These are phyloP conservation scores for Blumeria graminis DNA, from an alignment of 2,329 filamentous ascomycete species.

Conservation along the genomic window DNA sequence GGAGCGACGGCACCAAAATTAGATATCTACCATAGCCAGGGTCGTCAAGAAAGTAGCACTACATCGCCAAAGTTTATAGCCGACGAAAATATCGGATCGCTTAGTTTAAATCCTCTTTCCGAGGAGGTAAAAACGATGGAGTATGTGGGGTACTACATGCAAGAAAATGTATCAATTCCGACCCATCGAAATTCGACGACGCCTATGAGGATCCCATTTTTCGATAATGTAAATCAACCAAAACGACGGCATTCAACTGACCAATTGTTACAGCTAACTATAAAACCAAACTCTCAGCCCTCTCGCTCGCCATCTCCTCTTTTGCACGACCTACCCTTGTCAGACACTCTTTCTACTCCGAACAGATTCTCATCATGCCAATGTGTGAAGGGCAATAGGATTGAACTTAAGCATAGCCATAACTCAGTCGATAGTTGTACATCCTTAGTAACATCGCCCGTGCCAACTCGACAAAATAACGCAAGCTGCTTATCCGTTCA, in stretches of 20 bases:
- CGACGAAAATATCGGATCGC: slow-evolving; percentile 20
- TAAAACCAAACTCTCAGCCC: slow-evolving; percentile 13
- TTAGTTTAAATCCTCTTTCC: slow-evolving; percentile 5
- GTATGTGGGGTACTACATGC: slow-evolving; percentile 16
- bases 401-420: too few species aligned
- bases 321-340: slow-evolving; percentile 13
- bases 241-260: slow-evolving; percentile 14
- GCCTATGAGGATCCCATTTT: slow-evolving; percentile 12
- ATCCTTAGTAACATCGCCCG: too few species aligned
- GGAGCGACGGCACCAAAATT: slow-evolving; percentile 17
- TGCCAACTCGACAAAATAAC: too few species aligned
- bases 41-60: slow-evolving; percentile 21
- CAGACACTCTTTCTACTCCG: slow-evolving; percentile 3
- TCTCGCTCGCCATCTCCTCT: slow-evolving; percentile 16
- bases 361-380: slow-evolving; percentile 9
- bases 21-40: slow-evolving; percentile 10
- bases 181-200: slow-evolving; percentile 7
- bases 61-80: slow-evolving; percentile 30
- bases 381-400: too few species aligned
- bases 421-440: too few species aligned
- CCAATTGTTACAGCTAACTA: slow-evolving; percentile 14
- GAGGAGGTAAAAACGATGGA: slow-evolving; percentile 13
- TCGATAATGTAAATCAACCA: slow-evolving; percentile 12
- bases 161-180: slow-evolving; percentile 8
- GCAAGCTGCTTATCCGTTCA: too few species aligned